A percentile compares a stretch with the other conserved stretches of the same genome.
Evolutionary conservation across 805 yeast species (phyloP).

Genomic region (Candida coleopterorum): DNA sequence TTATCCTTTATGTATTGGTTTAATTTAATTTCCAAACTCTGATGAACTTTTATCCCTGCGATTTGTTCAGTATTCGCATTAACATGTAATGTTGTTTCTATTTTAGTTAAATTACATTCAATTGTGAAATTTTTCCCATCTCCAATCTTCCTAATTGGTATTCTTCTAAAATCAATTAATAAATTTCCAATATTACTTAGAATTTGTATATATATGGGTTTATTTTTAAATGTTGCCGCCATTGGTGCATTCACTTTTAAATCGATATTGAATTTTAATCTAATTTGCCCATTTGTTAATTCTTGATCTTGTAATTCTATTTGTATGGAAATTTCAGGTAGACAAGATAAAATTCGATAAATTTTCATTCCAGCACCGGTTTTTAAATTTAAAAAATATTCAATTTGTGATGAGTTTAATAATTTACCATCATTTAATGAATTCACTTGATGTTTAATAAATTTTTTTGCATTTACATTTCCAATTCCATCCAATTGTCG

Average conservation of each 20-base stretch:
- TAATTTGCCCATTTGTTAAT: background rate
- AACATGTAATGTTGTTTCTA: conserved; percentile 20
- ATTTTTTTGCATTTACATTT: conserved; percentile 31
- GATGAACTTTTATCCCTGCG: conserved; percentile 21
- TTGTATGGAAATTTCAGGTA: conserved; percentile 31
- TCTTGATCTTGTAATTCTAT: background rate
- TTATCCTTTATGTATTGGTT: background rate
- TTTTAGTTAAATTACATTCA: conserved; percentile 13
- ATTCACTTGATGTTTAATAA: conserved; percentile 30
- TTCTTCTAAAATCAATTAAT: conserved; percentile 43
- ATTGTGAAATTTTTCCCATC: conserved; percentile 22
- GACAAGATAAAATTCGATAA: conserved; percentile 20
- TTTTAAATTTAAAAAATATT: conserved; percentile 34
- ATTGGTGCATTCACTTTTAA: conserved; percentile 5
- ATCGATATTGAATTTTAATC: conserved; percentile 1
- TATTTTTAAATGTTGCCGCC: conserved; percentile 28
- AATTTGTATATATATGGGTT: conserved; percentile 25
- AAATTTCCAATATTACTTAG: conserved; percentile 18
- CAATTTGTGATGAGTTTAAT: conserved; percentile 31
- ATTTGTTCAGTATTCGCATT: conserved; percentile 36
- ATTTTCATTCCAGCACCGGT: conserved; percentile 39
- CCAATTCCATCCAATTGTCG: conserved; percentile 48
- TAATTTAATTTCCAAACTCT: background rate
- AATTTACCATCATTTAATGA: conserved; percentile 24
- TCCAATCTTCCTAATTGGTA: conserved; percentile 21